A percentile compares a stretch with the other conserved stretches of the same genome.
Conservation (phyloP, 345 rosid genomes). For the Carallia brachiata region DNA sequence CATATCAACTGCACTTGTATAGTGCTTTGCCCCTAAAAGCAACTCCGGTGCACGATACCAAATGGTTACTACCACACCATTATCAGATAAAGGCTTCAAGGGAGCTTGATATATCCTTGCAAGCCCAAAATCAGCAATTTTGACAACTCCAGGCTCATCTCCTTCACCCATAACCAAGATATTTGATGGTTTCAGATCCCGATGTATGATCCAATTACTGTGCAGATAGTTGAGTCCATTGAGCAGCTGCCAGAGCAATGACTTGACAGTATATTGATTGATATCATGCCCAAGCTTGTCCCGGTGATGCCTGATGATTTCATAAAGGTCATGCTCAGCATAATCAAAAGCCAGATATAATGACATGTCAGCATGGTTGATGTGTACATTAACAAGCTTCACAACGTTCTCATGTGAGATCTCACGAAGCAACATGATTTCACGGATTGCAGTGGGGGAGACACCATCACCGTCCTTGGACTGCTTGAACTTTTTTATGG, state of each 20-base stretch:
- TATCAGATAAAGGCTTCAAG: conserved; percentile 69
- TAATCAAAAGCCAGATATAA: conserved; percentile 93
- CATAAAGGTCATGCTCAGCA: conserved; percentile 93
- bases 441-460: conserved; percentile 99
- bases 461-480: conserved; percentile 99
- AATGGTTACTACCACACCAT: conserved; percentile 97
- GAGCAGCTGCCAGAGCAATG: conserved; percentile 96
- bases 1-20: conserved; percentile 94
- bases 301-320: conserved; percentile 90
- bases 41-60: conserved; percentile 99
- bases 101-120: conserved; percentile 98
- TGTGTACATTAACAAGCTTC: conserved; percentile 97
- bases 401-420: conserved; percentile 93
- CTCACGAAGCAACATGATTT: conserved; percentile 97
- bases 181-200: conserved; percentile 97
- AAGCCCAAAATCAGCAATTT: conserved; percentile 97
- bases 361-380: conserved; percentile 92
- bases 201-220: conserved; percentile 97
- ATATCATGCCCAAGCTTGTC: conserved; percentile 68
- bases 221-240: conserved; percentile 97
- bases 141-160: conserved; percentile 94
- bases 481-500: conserved; percentile 98
- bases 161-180: conserved; percentile 99
- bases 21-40: conserved; percentile 97
- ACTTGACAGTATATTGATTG: conserved; percentile 83